Percentiles rank a stretch among this genome's conserved stretches.
Evolutionary conservation across 441 rosid species (phyloP).

Genomic region (Brassica hybrid): DNA sequence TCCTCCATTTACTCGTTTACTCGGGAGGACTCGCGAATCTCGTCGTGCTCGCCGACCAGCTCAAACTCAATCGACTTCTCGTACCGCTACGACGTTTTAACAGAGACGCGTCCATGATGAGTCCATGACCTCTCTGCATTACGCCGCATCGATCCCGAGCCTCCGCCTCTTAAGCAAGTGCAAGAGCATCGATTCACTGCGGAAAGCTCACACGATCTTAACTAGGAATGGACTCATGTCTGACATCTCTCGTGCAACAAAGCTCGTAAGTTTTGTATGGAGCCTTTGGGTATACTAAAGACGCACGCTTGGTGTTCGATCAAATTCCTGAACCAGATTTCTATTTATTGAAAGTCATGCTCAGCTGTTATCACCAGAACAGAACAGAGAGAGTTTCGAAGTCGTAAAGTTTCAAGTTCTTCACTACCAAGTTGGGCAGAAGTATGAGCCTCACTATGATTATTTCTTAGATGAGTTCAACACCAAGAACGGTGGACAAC

Average conservation of each 20-base stretch:
- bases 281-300: slow-evolving; percentile 48
- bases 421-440: slow-evolving; percentile 34
- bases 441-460: slow-evolving; percentile 32
- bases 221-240: slow-evolving; percentile 48
- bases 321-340: slow-evolving; percentile 58
- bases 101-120: slow-evolving; percentile 30
- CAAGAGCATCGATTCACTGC: slow-evolving; percentile 50
- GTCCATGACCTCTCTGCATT: slow-evolving; percentile 26
- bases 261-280: slow-evolving; percentile 68
- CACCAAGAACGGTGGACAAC: slow-evolving; percentile 72
- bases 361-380: slow-evolving; percentile 55
- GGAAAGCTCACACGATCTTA: slow-evolving; percentile 51
- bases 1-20: slow-evolving; percentile 44
- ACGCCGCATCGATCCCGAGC: slow-evolving; percentile 43
- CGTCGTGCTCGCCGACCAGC: slow-evolving; percentile 47
- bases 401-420: slow-evolving; percentile 59
- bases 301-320: slow-evolving; percentile 66
- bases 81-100: slow-evolving; percentile 40
- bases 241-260: slow-evolving; percentile 58
- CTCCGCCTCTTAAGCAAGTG: slow-evolving; percentile 54
- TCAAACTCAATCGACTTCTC: slow-evolving; percentile 63
- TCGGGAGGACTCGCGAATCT: slow-evolving; percentile 31
- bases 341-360: slow-evolving; percentile 60
- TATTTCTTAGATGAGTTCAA: slow-evolving; percentile 72
- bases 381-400: slow-evolving; percentile 35